Base-by-base conservation (phyloP, 2,329 filamentous ascomycete genomes). In the Alternaria alternata region DNA sequence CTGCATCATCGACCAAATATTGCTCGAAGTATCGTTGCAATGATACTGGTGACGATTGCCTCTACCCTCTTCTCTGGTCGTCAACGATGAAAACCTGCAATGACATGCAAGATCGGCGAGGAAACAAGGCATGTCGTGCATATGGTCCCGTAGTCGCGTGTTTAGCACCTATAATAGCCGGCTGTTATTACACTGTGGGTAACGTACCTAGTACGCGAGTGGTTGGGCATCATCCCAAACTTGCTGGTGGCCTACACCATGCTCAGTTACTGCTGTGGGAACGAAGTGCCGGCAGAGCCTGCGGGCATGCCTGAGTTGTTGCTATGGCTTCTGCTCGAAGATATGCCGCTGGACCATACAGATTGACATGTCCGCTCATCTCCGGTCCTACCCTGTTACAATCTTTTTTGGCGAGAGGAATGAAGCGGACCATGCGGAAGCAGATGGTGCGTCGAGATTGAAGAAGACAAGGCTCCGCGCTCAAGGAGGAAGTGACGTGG, bases 141-240 rank as follows among this genome's bases (percentile, higher is more conserved):
- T 51, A 34, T 56, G n/a, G 57, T 26, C n/a, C 52, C n/a, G 46
- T 48, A 56, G 38, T 32, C 26, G 46, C 46, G 32, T 28, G 46
- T 16, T 38, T 42, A 38, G 24, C 41, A 26, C 16, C 30, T 57
- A 60, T 57, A 59, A 44, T 28, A 58, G 52, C 38, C 52, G 52
- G 39, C 30, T 62, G 60, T 51, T 62, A 60, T 62, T 56, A 59
- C 57, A 54, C 32, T 51, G 26, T 26, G 41, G 51, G 22, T 41
- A 38, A 16, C 44, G 47, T 38, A 9, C 20, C 51, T 42, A 44
- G 57, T 54, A 51, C 14, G 48, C n/a, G 32, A 49, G 36, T 28
- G 28, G 34, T 48, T 48, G 44, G 44, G 44, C 44, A 48, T 34
- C 44, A 48, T 22, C 28, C 7, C 12, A 48, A 20, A 11, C 5